Conservation (phyloP, 2,329 filamentous ascomycete genomes). For the Alternaria sp. region DNA sequence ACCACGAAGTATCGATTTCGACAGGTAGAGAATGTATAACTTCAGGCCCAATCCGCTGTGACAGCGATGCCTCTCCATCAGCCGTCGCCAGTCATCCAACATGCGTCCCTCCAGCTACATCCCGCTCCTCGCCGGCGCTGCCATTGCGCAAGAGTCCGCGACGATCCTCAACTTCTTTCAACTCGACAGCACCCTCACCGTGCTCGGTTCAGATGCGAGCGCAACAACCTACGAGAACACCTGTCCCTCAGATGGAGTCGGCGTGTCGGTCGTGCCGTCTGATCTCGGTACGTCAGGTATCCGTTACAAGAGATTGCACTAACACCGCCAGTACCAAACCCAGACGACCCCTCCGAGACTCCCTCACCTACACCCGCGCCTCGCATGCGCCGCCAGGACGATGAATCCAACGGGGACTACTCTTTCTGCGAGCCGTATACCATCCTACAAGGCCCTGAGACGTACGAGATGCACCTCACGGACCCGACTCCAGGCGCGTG, state of each 20-base stretch:
- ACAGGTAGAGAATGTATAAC: not conserved
- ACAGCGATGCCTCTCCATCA: not conserved
- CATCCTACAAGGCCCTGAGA: constrained; percentile 32
- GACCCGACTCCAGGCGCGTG: constrained; percentile 26
- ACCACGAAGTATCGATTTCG: not conserved
- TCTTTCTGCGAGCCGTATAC: constrained; percentile 28
- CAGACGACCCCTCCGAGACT: not conserved
- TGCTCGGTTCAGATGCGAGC: constrained; percentile 26
- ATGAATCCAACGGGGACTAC: constrained; percentile 1
- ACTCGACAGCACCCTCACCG: constrained; percentile 21
- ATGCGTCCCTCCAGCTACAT: constrained; percentile 28
- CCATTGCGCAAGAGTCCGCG: constrained; percentile 24
- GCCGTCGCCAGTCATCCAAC: not conserved
- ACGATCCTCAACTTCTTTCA: constrained; percentile 23
- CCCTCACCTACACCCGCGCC: constrained; percentile 25
- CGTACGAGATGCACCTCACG: constrained; percentile 26
- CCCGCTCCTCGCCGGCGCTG: constrained; percentile 25
- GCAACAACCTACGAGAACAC: constrained; percentile 32
- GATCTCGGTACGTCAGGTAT: not conserved
- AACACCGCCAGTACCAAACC: not conserved
- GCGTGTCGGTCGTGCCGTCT: constrained; percentile 16
- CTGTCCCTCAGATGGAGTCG: constrained; percentile 17
- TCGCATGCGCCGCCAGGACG: constrained; percentile 25
- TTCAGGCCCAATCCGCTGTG: not conserved
- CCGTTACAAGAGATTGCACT: not conserved